phyloP scores from a whole-genome alignment of 1,139 yeast genomes.

The Citeromyces hawaiiensis region DNA sequence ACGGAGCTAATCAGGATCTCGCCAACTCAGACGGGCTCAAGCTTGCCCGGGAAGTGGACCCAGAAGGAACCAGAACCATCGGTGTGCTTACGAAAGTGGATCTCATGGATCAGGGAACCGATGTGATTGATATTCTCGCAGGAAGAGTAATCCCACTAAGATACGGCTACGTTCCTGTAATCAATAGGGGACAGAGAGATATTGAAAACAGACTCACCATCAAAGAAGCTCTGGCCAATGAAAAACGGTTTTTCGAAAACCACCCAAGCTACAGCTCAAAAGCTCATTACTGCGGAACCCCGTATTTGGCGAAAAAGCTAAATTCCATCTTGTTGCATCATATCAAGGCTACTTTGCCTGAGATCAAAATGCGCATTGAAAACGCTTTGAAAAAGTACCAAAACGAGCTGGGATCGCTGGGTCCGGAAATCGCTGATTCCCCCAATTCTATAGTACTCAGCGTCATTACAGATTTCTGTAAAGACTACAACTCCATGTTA shows the following conservation, averaged over 20 bases:
- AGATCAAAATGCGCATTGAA: constrained; percentile 83
- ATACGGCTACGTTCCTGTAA: constrained; percentile 95
- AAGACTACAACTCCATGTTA: constrained; percentile 82
- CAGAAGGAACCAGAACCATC: constrained; percentile 91
- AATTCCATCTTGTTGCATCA: constrained; percentile 85
- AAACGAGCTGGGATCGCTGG: constrained; percentile 61
- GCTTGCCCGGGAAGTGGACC: constrained; percentile 94
- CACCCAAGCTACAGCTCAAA: constrained; percentile 74
- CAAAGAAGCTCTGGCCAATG: constrained; percentile 77
- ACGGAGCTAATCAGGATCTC: constrained; percentile 94
- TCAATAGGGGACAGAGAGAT: constrained; percentile 95
- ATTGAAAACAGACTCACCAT: constrained; percentile 81
- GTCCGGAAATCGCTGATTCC: constrained; percentile 78
- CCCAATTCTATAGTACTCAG: constrained; percentile 84
- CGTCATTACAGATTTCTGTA: constrained; percentile 85
- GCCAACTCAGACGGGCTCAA: constrained; percentile 96
- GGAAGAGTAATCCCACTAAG: constrained; percentile 93
- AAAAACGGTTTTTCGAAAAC: constrained; percentile 59
- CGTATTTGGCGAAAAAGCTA: constrained; percentile 85
- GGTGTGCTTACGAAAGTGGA: constrained; percentile 97
- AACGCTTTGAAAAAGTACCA: constrained; percentile 74
- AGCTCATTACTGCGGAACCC: constrained; percentile 84
- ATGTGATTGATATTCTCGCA: constrained; percentile 90
- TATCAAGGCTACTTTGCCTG: constrained; percentile 88
- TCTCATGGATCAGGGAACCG: constrained; percentile 98